Evolutionary conservation across 768 basidiomycete species (phyloP), one percentile per base, ranked within the genome.

Genomic region (Auricularia sp.): DNA sequence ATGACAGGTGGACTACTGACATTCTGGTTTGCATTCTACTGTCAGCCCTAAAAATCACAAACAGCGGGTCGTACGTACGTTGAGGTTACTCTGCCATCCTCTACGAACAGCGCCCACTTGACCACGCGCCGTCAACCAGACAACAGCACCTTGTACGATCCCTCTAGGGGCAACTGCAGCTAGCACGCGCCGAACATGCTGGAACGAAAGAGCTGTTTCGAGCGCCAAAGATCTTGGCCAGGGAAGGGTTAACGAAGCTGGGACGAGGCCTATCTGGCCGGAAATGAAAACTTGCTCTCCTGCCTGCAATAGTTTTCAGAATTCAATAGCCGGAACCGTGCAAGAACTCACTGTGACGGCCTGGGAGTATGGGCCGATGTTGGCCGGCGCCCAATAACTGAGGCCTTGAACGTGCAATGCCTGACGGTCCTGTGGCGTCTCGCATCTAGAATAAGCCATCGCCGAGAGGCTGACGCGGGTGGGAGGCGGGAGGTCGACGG

Each of bases 361-460:
- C 75, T 99, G 97, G 3, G 93, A 97, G 74, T 99, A 99, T 3
- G 97, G 97, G 0, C 97, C 97, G 63, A 99, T 98, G 73, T 98
- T 99, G 10, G 97, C 97, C 12, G 97, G 94, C 34, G 95, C 97
- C 97, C 97, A 99, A 71, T 98, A 98, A 74, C 96, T 98, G 67
- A 98, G 71, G 8, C 94, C 83, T 74, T 98, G 97, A 2, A 99
- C 97, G 71, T 99, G 97, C 56, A 98, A 79, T 0, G 91, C 87
- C 64, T 84, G 84, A 54, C 95, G 78, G 64, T 84, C 80, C 16
- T 67, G 35, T 4, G 70, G 61, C 21, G 23, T 18, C 5, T 71
- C 60, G 29, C 39, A 64, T 62, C 76, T 76, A 3, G 75, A 72
- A 71, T 81, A 90, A n/a, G 92, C 92, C n/a, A 90, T 75, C 67